Base-by-base conservation (phyloP, 2,329 filamentous ascomycete genomes). In the Didymella pomorum region DNA sequence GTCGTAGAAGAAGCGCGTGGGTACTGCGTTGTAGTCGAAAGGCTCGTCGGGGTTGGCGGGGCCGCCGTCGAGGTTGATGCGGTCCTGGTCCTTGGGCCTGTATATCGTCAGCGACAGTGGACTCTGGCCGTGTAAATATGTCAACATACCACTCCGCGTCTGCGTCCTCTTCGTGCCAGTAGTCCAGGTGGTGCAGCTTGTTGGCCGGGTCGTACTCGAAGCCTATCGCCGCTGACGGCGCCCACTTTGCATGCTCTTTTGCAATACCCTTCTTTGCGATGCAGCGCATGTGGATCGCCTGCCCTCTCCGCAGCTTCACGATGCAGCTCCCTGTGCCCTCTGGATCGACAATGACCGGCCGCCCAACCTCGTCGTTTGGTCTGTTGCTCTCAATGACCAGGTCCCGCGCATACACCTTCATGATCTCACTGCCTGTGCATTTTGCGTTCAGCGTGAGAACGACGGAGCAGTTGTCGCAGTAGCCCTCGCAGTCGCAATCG, bases 141-240 rank as follows among this genome's bases (percentile, higher is more conserved):
- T 44, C 4, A 43, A 80, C 88, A 78, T 81, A 96, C 93, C 93
- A 97, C 83, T 97, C 94, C 71, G 87, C 85, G 58, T 86, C 84
- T 1, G 91, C 89, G 78, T 96, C 90, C 67, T 89, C 86, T 82
- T 99, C 95, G 76, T 92, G 97, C 95, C 95, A 99, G 78, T 96
- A 87, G 72, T 96, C 92, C 55, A 95, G 84, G 79, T 99, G 95
- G 66, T 89, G 87, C 65, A 99, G 82, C 80, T 96, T 97, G 81
- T 99, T 99, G 78, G 96, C 91, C 60, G 95, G 95, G 76, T 99
- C 95, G 78, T 99, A 99, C 79, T 99, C 95, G 75, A 99, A 99
- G 23, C 92, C 93, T 39, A 99, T 89, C 3, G 95, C 95, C 39
- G 93, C 86, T 33, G 91, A 94, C 2, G 95, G 93, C 71, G 92